Evolutionary conservation across 768 basidiomycete species (phyloP).

Genomic region (Leccinum rimulosum): DNA sequence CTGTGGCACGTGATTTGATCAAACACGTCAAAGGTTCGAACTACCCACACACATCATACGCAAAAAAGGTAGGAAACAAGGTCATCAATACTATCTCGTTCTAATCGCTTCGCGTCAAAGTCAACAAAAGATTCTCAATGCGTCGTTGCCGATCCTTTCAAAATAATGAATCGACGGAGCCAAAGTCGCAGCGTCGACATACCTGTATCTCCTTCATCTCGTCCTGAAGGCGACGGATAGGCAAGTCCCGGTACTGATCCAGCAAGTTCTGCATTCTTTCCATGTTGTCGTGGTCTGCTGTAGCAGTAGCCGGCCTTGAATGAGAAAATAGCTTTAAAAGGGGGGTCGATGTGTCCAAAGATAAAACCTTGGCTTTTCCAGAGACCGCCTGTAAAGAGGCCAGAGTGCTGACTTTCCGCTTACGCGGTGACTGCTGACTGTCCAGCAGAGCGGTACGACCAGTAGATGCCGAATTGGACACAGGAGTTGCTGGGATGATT

Average conservation of each 20-base stretch:
- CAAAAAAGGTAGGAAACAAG: background rate
- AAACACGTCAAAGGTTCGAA: background rate
- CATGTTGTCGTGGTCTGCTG: conserved; percentile 36
- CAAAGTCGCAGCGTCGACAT: conserved; percentile 12
- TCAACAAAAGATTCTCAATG: conserved; percentile 69
- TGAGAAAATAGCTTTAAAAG: conserved; percentile 28
- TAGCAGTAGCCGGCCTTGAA: conserved; percentile 18
- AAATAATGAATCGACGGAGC: conserved; percentile 1
- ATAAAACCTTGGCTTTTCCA: conserved; percentile 29
- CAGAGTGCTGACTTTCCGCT: conserved; percentile 29
- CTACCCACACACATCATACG: too few species aligned
- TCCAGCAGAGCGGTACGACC: conserved; percentile 6
- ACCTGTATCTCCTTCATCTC: conserved; percentile 86
- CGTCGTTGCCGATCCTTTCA: conserved; percentile 69
- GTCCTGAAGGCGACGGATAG: conserved; percentile 64
- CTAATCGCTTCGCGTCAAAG: conserved; percentile 66
- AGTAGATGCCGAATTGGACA: conserved; percentile 8
- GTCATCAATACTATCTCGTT: conserved; percentile 26
- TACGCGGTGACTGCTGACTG: conserved; percentile 11
- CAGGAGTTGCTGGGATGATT: conserved; percentile 7
- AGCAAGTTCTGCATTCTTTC: conserved; percentile 59
- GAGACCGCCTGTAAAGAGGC: conserved; percentile 28
- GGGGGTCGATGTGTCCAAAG: conserved; percentile 28
- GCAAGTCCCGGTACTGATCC: conserved; percentile 61
- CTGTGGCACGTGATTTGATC: too few species aligned